These are phyloP conservation scores for Amaranthus palmeri DNA, from an alignment of 148 eudicot genomes.

Conservation along the genomic window DNA sequence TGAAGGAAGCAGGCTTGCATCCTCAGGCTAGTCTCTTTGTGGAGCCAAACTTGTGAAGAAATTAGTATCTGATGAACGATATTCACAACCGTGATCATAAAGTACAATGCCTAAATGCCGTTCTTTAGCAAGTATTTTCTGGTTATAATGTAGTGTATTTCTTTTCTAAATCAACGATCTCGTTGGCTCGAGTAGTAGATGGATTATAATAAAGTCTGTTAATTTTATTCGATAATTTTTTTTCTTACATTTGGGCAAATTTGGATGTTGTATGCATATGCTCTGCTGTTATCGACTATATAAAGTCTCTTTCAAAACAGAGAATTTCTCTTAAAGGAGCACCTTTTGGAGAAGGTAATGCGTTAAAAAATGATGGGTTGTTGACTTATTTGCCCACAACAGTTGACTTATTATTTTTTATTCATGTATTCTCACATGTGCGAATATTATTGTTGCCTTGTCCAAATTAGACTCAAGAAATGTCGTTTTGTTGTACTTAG, in stretches of 20 bases:
- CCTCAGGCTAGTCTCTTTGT: constrained; percentile 97
- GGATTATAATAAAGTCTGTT: constrained; percentile 22
- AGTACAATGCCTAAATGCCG: not conserved
- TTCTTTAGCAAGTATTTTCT: not conserved
- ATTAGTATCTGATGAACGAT: constrained; percentile 1
- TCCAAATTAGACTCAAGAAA: not conserved
- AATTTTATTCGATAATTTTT: not conserved
- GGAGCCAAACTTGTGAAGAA: constrained; percentile 55
- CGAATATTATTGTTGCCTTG: not conserved
- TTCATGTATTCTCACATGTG: not conserved
- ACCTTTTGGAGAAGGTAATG: no score
- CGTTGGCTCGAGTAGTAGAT: constrained; percentile 2
- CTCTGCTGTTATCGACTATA: not conserved
- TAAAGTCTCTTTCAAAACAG: no score
- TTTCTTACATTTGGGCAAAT: not conserved
- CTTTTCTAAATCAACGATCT: not conserved
- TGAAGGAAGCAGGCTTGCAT: constrained; percentile 90
- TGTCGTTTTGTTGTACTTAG: not conserved
- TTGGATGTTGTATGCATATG: not conserved
- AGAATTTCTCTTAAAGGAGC: no score
- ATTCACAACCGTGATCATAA: not conserved
- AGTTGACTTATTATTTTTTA: no score
- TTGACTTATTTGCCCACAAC: no score
- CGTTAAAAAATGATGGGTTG: no score
- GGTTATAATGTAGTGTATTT: constrained; percentile 9